These are phyloP conservation scores for Trichosporon inkin DNA, from an alignment of 1,284 basidiomycete genomes.

Conservation along the genomic window DNA sequence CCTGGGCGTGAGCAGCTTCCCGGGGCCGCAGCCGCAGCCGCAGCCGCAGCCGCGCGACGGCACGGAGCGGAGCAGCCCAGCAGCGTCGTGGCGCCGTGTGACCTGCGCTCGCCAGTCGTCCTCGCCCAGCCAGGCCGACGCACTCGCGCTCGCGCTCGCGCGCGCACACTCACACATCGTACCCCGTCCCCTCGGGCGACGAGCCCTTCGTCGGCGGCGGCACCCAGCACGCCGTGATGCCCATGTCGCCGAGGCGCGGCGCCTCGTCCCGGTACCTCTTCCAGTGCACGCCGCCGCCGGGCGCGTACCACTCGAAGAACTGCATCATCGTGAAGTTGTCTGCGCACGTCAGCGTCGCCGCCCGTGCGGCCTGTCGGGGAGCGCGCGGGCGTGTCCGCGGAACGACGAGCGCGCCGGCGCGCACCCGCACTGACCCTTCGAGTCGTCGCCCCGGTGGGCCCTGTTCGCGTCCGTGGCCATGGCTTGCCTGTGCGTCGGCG, in stretches of 20 bases:
- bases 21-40: no score
- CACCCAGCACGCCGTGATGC: conserved; percentile 74
- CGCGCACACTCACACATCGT: conserved; percentile 42
- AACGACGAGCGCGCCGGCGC: no score
- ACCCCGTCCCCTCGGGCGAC: conserved; percentile 45
- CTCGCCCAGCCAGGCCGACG: neutral
- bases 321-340: conserved; percentile 50
- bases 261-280: conserved; percentile 69
- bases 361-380: neutral
- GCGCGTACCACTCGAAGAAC: conserved; percentile 45
- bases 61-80: no score
- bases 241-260: conserved; percentile 66
- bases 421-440: conserved; percentile 16
- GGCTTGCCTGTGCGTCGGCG: no score
- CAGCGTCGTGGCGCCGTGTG: no score
- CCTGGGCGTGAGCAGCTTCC: conserved; percentile 50
- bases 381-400: no score
- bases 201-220: conserved; percentile 51
- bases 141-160: neutral
- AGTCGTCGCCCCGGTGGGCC: conserved; percentile 13
- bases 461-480: conserved; percentile 16
- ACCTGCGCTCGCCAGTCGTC: no score
- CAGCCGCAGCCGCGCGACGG: no score
- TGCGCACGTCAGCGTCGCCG: conserved; percentile 10
- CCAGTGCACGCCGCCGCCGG: conserved; percentile 56